Percentiles rank a stretch among this genome's conserved stretches.
These are phyloP conservation scores for Solanum chmielewskii DNA, from an alignment of 257 asterid species.

Conservation along the genomic window DNA sequence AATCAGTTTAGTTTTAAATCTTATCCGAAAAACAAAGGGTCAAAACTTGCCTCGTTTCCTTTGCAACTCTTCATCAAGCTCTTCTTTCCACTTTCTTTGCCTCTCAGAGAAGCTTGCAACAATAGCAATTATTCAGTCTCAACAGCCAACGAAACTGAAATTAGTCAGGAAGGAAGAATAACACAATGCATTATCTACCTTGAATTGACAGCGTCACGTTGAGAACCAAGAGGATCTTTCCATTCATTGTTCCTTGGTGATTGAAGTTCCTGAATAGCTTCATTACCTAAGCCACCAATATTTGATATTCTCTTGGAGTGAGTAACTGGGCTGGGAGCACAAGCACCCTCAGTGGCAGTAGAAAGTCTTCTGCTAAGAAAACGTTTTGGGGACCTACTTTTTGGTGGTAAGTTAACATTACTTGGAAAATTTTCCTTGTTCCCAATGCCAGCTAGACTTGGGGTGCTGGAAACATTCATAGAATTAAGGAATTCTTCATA, in stretches of 20 bases:
- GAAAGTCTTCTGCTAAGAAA: constrained; percentile 63
- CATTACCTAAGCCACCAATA: constrained; percentile 30
- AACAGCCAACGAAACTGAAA: not conserved
- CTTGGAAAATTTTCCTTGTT: constrained; percentile 74
- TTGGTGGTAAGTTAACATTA: constrained; percentile 77
- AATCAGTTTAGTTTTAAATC: not conserved
- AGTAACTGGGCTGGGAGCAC: constrained; percentile 55
- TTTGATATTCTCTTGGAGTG: constrained; percentile 63
- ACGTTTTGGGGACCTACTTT: constrained; percentile 79
- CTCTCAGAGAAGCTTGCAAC: constrained; percentile 57
- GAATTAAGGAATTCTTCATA: constrained; percentile 83
- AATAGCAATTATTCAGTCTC: constrained; percentile 6
- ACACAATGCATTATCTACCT: constrained; percentile 25
- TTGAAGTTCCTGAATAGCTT: constrained; percentile 43
- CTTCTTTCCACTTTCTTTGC: constrained; percentile 93
- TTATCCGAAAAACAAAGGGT: not conserved
- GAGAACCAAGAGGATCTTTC: constrained; percentile 42
- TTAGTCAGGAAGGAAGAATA: not conserved
- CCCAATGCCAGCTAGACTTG: constrained; percentile 42
- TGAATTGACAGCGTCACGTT: constrained; percentile 59
- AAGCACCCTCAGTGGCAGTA: constrained; percentile 50
- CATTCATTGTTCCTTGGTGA: constrained; percentile 17
- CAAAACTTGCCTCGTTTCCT: constrained; percentile 69
- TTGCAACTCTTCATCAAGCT: constrained; percentile 89
- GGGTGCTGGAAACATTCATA: constrained; percentile 46